Percentiles rank a stretch among this genome's conserved stretches.
phyloP scores from a whole-genome alignment of 768 basidiomycete species.

The Mycena haematopus region DNA sequence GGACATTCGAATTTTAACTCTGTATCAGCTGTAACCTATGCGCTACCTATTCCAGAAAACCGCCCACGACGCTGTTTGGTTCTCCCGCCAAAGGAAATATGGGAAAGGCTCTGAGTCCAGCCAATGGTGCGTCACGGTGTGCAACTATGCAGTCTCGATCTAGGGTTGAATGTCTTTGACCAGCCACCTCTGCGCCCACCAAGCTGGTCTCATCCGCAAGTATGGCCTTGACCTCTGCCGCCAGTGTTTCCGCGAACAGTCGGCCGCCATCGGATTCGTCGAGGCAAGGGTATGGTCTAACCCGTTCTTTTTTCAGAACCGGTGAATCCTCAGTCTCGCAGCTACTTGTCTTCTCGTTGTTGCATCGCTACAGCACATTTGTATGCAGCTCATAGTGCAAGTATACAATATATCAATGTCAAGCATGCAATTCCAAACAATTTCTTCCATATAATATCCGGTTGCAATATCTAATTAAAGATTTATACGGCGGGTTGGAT shows the following conservation, averaged over 20 bases:
- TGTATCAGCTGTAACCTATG: too few species aligned
- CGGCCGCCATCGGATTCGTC: constrained; percentile 89
- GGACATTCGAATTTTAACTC: too few species aligned
- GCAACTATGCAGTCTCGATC: constrained; percentile 2
- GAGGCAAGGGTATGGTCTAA: too few species aligned
- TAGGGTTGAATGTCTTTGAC: constrained; percentile 10
- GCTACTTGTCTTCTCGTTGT: constrained; percentile 6
- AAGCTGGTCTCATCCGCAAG: constrained; percentile 97
- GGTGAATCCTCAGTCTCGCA: constrained; percentile 19
- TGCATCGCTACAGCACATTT: constrained; percentile 23
- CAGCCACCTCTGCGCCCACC: constrained; percentile 96
- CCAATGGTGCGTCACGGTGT: constrained; percentile 86
- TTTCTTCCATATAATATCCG: constrained; percentile 31
- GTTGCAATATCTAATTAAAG: constrained; percentile 43
- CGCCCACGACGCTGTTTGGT: constrained; percentile 99
- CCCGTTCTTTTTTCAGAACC: constrained; percentile 27
- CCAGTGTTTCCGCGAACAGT: constrained; percentile 98
- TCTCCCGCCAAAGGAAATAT: constrained; percentile 92
- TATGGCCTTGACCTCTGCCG: constrained; percentile 97
- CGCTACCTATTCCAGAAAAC: too few species aligned
- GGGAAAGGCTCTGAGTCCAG: constrained; percentile 97
- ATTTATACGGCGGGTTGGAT: constrained; percentile 58
- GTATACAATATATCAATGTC: constrained; percentile 29
- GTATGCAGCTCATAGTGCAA: constrained; percentile 30
- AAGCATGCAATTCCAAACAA: constrained; percentile 9